A percentile compares a stretch with the other conserved stretches of the same genome.
Conservation (phyloP, 345 rosid genomes). For the Melaleuca quinquenervia region DNA sequence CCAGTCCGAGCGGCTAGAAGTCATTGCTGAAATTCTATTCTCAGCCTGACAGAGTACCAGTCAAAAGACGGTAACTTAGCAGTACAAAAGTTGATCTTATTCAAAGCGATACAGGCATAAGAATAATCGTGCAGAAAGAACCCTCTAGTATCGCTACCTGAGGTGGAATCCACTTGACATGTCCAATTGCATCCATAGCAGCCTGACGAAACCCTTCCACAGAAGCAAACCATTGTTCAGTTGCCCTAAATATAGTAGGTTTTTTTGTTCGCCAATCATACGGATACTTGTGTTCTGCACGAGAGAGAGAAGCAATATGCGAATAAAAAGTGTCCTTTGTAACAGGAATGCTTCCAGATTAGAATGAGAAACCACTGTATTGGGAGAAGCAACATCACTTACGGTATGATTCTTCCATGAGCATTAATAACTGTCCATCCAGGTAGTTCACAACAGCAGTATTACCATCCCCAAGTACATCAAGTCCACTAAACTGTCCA, state of each 20-base stretch:
- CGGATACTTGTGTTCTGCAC: constrained; percentile 85
- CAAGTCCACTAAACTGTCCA: constrained; percentile 73
- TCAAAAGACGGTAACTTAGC: not conserved
- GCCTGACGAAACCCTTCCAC: constrained; percentile 81
- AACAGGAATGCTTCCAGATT: not conserved
- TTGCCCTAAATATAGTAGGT: constrained; percentile 95
- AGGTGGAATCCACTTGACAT: constrained; percentile 81
- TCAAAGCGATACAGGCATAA: not conserved
- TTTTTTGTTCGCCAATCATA: constrained; percentile 97
- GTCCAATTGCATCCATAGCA: constrained; percentile 74
- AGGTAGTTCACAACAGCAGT: constrained; percentile 63
- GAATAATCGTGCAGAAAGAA: not conserved
- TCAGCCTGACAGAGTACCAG: constrained; percentile 34
- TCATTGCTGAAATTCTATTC: constrained; percentile 89
- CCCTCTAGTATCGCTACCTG: constrained; percentile 47
- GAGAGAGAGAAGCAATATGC: not conserved
- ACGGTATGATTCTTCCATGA: constrained; percentile 92
- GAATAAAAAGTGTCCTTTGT: not conserved
- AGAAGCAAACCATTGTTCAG: constrained; percentile 99
- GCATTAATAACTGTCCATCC: constrained; percentile 54
- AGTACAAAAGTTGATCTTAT: not conserved
- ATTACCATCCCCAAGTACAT: constrained; percentile 92
- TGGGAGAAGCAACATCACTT: constrained; percentile 8
- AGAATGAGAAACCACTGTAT: not conserved
- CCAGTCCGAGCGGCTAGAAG: constrained; percentile 92